Evolutionary conservation across 768 basidiomycete genomes (phyloP).

Genomic region (Tephrocybe sp.): DNA sequence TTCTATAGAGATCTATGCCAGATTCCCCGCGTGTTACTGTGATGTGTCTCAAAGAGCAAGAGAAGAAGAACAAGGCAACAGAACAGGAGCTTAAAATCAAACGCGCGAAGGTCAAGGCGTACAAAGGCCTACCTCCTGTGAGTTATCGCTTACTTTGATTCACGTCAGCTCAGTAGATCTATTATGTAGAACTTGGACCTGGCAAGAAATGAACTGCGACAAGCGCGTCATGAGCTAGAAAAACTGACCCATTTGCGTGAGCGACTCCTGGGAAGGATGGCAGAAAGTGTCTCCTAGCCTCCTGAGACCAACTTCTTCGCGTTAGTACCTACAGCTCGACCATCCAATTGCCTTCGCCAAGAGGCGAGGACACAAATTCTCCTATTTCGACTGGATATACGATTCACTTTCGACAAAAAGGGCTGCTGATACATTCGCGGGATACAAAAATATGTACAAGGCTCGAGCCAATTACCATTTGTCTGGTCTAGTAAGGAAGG

Average conservation of each 20-base stretch:
- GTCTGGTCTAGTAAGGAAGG: neutral
- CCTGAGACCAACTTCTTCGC: neutral
- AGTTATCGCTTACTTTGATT: constrained; percentile 1
- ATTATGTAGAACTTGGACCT: constrained; percentile 40
- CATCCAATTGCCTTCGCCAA: too few relatives aligned
- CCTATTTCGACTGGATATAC: too few relatives aligned
- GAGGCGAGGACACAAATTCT: too few relatives aligned
- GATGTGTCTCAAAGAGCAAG: constrained; percentile 33
- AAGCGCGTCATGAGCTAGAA: constrained; percentile 40
- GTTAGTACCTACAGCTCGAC: neutral
- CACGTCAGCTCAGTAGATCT: neutral
- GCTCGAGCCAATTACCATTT: constrained; percentile 5
- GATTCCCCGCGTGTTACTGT: constrained; percentile 32
- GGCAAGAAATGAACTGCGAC: constrained; percentile 38
- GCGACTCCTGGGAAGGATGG: constrained; percentile 44
- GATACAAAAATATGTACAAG: neutral
- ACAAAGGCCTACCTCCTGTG: constrained; percentile 51
- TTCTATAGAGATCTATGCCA: constrained; percentile 25
- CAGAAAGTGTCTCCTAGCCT: constrained; percentile 32
- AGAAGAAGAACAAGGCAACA: constrained; percentile 32
- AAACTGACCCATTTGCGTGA: constrained; percentile 46
- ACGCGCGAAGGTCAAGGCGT: constrained; percentile 40
- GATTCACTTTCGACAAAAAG: neutral
- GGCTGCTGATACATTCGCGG: neutral
- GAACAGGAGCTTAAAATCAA: constrained; percentile 41